Evolutionary conservation across 1,139 yeast genomes (phyloP).

Genomic region (Candida frijolesensis): DNA sequence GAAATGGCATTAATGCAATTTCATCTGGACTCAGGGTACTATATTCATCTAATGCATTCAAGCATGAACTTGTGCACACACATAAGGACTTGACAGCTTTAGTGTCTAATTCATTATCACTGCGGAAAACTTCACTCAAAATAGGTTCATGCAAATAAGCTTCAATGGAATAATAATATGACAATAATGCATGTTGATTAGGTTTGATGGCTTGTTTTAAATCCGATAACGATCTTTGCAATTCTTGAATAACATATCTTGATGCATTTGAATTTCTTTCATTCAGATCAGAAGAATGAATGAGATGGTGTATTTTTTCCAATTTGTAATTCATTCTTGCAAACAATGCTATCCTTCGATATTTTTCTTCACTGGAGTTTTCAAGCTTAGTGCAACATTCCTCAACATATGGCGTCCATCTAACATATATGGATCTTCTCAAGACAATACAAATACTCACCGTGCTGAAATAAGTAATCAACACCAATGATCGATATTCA

Average conservation of each 20-base stretch:
- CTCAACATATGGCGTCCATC: slow-evolving; percentile 65
- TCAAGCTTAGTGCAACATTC: slow-evolving; percentile 59
- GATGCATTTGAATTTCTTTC: slow-evolving; percentile 27
- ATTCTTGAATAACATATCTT: slow-evolving; percentile 38
- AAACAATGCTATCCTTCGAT: slow-evolving; percentile 53
- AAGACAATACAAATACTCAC: slow-evolving; percentile 57
- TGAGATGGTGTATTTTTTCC: slow-evolving; percentile 61
- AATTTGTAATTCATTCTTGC: slow-evolving; percentile 60
- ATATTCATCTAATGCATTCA: slow-evolving; percentile 53
- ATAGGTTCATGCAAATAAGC: slow-evolving; percentile 73
- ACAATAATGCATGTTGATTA: slow-evolving; percentile 43
- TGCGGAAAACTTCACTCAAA: slow-evolving; percentile 33
- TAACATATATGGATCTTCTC: slow-evolving; percentile 52
- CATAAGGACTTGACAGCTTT: slow-evolving; percentile 42
- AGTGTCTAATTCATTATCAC: slow-evolving; percentile 24
- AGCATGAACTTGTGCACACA: slow-evolving; percentile 58
- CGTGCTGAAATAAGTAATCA: slow-evolving; percentile 52
- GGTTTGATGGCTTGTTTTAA: slow-evolving; percentile 39
- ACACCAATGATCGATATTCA: slow-evolving; percentile 40
- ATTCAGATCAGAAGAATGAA: slow-evolving; percentile 42
- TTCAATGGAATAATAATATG: slow-evolving; percentile 66
- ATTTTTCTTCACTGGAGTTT: slow-evolving; percentile 28
- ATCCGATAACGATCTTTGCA: slow-evolving; percentile 42
- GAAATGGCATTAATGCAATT: slow-evolving; percentile 61
- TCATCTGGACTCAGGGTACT: slow-evolving; percentile 41